These are phyloP conservation scores for Lasiodiplodia sp. DNA, from an alignment of 2,329 filamentous ascomycete species.

Conservation along the genomic window DNA sequence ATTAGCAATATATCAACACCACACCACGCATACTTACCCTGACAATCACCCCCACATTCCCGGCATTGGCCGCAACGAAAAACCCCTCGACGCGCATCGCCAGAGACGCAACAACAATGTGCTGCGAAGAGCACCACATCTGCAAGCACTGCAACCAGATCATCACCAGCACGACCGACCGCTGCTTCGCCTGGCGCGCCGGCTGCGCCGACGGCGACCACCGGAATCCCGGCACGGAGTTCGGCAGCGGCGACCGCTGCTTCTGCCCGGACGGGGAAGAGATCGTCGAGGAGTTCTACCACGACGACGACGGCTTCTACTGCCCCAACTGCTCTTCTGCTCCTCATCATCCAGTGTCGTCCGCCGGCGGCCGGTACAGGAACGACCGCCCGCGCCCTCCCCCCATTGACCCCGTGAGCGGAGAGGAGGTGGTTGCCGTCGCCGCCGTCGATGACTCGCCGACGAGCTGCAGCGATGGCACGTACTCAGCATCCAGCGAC, in stretches of 20 bases:
- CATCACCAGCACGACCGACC: slow-evolving; percentile 8
- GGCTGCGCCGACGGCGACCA: background rate
- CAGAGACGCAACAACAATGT: background rate
- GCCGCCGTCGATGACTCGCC: background rate
- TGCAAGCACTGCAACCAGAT: slow-evolving; percentile 6
- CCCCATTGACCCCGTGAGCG: slow-evolving; percentile 2
- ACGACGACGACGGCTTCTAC: slow-evolving; percentile 12
- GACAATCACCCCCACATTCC: too few species aligned
- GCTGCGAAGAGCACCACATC: slow-evolving; percentile 22
- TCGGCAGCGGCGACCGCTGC: slow-evolving; percentile 4
- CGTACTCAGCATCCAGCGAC: background rate
- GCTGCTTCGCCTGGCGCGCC: slow-evolving; percentile 10
- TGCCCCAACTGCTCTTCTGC: slow-evolving; percentile 2
- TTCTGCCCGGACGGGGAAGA: slow-evolving; percentile 21
- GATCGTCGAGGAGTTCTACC: slow-evolving; percentile 26
- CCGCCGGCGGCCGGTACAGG: background rate
- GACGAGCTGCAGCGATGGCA: background rate
- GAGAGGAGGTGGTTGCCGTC: slow-evolving; percentile 9
- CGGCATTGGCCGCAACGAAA: too few species aligned
- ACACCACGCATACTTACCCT: too few species aligned
- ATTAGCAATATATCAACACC: too few species aligned
- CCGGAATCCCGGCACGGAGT: slow-evolving; percentile 21
- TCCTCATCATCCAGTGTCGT: background rate
- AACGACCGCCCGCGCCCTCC: background rate
- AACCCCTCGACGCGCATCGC: background rate